Base-by-base conservation (phyloP, 352 stramenopile genomes). In the Pythium rishiriense region DNA sequence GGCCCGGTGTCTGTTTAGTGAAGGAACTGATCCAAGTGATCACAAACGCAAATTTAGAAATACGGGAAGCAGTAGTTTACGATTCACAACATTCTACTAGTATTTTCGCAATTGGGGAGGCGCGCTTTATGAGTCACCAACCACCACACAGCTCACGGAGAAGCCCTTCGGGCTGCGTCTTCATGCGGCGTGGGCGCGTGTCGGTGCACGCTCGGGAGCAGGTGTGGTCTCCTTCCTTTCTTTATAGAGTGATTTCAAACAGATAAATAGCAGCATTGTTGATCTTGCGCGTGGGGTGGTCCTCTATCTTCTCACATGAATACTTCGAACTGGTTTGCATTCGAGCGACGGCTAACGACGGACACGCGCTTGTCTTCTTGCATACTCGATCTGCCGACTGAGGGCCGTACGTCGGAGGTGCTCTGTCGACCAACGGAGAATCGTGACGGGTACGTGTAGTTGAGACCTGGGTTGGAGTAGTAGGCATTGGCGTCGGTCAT, bases 241-340 rank as follows among this genome's bases (percentile, higher is more conserved):
- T n/a, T 17, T n/a, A 21, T 21, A n/a, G 37, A 5, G 37, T 12
- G 14, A 12, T 47, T 24, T 47, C 41, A 47, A 55, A 64, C 45
- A 63, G 62, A 70, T 70, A 70, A 70, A 70, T 70, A 70, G 56
- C 62, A 51, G 62, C 29, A 51, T 29, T 51, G 29, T 41, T 29
- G 12, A n/a, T 19, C 8, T 49, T 24, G 5, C 11, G 9, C 7
- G 37, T 43, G 10, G 11, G 37, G 37, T 43, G 7, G n/a, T 43
- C 37, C 37, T 43, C 37, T 43, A 43, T n/a, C 17, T 4, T n/a
- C 55, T 72, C 48, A 72, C 66, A 72, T 60, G 14, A 54, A 64
- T 39, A 72, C 53, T 28, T 64, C 53, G 8, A 46, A 54, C 21
- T 62, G 45, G 31, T 72, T 72, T 6, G 51, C 65, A 12, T 67